phyloP scores from a whole-genome alignment of 345 rosid genomes.

The Litchi chinensis region DNA sequence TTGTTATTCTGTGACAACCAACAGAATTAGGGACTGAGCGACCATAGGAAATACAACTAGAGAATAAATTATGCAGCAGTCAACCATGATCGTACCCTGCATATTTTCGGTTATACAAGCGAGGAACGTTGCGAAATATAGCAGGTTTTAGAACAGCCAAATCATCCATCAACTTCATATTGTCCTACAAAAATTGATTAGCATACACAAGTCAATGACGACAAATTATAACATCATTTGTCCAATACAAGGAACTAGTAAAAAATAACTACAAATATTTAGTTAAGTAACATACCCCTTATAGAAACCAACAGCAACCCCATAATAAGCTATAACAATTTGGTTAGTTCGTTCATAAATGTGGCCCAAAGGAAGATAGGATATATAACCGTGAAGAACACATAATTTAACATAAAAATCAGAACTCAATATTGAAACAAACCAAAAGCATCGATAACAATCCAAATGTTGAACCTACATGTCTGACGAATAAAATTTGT shows the following conservation, averaged over 20 bases:
- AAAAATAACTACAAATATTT: background rate
- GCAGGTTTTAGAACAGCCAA: slow-evolving; percentile 80
- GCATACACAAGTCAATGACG: slow-evolving; percentile 8
- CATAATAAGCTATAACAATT: slow-evolving; percentile 51
- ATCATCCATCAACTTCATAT: slow-evolving; percentile 83
- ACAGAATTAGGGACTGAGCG: slow-evolving; percentile 21
- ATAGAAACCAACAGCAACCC: slow-evolving; percentile 80
- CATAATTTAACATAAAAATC: slow-evolving; percentile 9
- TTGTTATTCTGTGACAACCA: slow-evolving; percentile 53
- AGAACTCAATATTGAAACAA: background rate
- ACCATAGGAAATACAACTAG: slow-evolving; percentile 10
- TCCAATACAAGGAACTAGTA: too few relatives aligned
- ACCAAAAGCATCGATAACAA: background rate
- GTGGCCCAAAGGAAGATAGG: slow-evolving; percentile 95
- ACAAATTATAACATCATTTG: too few relatives aligned
- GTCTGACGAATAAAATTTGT: too few relatives aligned
- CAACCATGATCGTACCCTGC: slow-evolving; percentile 55
- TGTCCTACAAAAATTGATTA: slow-evolving; percentile 55
- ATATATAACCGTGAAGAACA: slow-evolving; percentile 59
- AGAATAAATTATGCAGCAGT: slow-evolving; percentile 11
- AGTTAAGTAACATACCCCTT: slow-evolving; percentile 66
- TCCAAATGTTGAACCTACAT: slow-evolving; percentile 48
- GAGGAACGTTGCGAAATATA: slow-evolving; percentile 88
- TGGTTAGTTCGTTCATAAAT: slow-evolving; percentile 84
- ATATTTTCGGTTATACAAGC: slow-evolving; percentile 80